Evolutionary conservation across 176 grass and related monocot genomes (phyloP).

Genomic region (barley (Hordeum vulgare)): MorexV3_pseudomolecules_assembly NC_058523.1:337391155-337391654

Average conservation of each 20-base stretch:
- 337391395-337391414: background rate
- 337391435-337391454: background rate
- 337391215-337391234: too few species aligned
- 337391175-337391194: too few species aligned
- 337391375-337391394: background rate
- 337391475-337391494: conserved; percentile 61
- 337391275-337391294: too few species aligned
- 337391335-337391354: too few species aligned
- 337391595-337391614: conserved; percentile 5
- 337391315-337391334: too few species aligned
- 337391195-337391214: too few species aligned
- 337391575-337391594: conserved; percentile 53
- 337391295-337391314: too few species aligned
- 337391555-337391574: conserved; percentile 25
- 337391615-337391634: background rate
- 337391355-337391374: too few species aligned
- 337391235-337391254: too few species aligned
- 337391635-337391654: background rate
- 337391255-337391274: too few species aligned
- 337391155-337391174: too few species aligned
- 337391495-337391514: conserved; percentile 61
- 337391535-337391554: conserved; percentile 40
- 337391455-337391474: conserved; percentile 41
- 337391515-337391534: conserved; percentile 47
- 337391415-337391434: background rate